phyloP scores from a whole-genome alignment of 202 grass and related monocot species.

The Alloteropsis angusta region DNA sequence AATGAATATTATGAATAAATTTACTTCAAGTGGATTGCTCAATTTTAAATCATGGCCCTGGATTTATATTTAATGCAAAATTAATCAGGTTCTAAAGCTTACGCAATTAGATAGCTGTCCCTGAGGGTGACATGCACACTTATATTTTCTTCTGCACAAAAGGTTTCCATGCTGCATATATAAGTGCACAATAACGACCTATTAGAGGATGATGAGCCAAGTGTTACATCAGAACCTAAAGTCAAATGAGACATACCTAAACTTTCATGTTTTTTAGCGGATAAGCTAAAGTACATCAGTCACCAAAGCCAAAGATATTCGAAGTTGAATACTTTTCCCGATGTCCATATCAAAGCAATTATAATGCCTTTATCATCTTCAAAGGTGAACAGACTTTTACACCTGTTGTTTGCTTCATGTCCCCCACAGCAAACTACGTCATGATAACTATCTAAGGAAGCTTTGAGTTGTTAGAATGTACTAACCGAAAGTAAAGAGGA shows the following conservation, averaged over 20 bases:
- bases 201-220: slow-evolving; percentile 4
- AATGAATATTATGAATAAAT: slow-evolving; percentile 2
- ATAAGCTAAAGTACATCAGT: slow-evolving; percentile 24
- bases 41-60: background rate
- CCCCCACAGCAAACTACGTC: background rate
- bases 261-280: slow-evolving; percentile 3
- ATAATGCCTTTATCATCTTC: slow-evolving; percentile 8
- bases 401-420: slow-evolving; percentile 7
- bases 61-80: slow-evolving; percentile 2
- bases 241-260: slow-evolving; percentile 32
- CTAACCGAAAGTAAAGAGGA: too few species aligned
- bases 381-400: slow-evolving; percentile 16
- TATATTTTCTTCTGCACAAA: background rate
- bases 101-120: background rate
- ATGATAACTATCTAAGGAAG: background rate
- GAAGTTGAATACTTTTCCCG: slow-evolving; percentile 11
- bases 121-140: background rate
- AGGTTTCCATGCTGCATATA: background rate
- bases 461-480: too few species aligned
- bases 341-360: slow-evolving; percentile 30
- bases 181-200: background rate
- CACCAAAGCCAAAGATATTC: slow-evolving; percentile 18
- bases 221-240: slow-evolving; percentile 20
- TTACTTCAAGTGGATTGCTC: background rate
- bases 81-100: slow-evolving; percentile 9